Base-by-base conservation (phyloP, 352 stramenopile genomes). In the Phytopythium litorale region DNA sequence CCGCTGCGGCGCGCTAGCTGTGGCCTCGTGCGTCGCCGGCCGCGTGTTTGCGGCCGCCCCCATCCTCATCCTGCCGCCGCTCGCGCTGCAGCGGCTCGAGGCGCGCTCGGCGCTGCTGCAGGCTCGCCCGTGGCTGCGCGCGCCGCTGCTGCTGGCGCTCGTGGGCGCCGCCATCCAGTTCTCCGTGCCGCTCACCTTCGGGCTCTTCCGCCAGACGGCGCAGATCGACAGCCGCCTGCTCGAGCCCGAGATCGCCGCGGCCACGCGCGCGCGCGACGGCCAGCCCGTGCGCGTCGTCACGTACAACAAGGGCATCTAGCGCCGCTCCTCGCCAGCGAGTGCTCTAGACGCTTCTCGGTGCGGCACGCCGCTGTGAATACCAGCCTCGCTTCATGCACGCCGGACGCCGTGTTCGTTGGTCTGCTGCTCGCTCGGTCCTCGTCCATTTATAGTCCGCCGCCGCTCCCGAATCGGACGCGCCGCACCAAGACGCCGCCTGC, bases 171-270 rank as follows among this genome's bases (percentile, higher is more conserved):
- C 79, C 18, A 96, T 96, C 62, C 83, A 94, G 65, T 88, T 89
- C 70, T 91, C 84, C 6, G 87, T 96, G 51, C 87, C 87, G 5
- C 60, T 94, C 28, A 96, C 87, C 50, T 96, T 96, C 56, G 87
- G 83, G 21, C 72, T 96, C 30, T 96, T 96, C 71, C 80, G 83
- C 21, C 87, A 93, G 60, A 91, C 84, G 4, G 85, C 85, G 58
- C 81, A 91, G 64, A 65, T 93, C 11, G 61, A 84, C 35, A 63
- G 72, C 25, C 74, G 78, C 38, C 81, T 87, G 40, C 69, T 96
- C 11, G 87, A 96, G 57, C 76, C 81, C 9, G 73, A 92, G 59
- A 66, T 92, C 56, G 66, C 72, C 7, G 38, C 65, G 21, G 63
- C 63, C 37, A 75, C 35, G 40, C 68, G 70, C 15, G 78, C 78